A percentile compares a stretch with the other conserved stretches of the same genome.
Conservation (phyloP, 2,329 filamentous ascomycete species). For the Ilyonectria destructans region DNA sequence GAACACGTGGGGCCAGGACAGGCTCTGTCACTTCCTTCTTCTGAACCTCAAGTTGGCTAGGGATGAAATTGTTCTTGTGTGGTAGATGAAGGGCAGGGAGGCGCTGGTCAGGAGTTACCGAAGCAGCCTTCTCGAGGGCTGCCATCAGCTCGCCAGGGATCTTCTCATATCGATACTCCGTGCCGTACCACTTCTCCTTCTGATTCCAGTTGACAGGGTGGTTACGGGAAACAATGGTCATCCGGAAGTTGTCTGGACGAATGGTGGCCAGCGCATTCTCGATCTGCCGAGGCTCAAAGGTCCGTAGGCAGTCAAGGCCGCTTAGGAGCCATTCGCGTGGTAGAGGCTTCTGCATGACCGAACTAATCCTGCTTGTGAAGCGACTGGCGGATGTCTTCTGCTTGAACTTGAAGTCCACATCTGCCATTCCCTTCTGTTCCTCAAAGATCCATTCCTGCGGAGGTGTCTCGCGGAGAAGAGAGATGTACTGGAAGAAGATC, state of each 20-base stretch:
- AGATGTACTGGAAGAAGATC: constrained; percentile 91
- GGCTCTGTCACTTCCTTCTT: constrained; percentile 91
- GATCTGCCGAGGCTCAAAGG: constrained; percentile 86
- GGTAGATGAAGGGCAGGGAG: constrained; percentile 86
- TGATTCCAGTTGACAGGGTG: constrained; percentile 88
- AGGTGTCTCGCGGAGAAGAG: constrained; percentile 84
- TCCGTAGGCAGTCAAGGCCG: constrained; percentile 81
- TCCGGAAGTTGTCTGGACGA: constrained; percentile 89
- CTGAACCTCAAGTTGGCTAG: constrained; percentile 92
- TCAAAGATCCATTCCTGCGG: constrained; percentile 96
- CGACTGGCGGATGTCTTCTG: constrained; percentile 92
- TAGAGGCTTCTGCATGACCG: constrained; percentile 92
- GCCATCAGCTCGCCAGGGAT: constrained; percentile 83
- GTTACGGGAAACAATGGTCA: constrained; percentile 86
- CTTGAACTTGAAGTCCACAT: constrained; percentile 95
- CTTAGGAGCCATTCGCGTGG: constrained; percentile 92
- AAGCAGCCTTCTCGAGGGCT: constrained; percentile 77
- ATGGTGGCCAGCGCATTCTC: constrained; percentile 81
- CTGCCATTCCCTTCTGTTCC: constrained; percentile 90
- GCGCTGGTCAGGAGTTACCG: constrained; percentile 71
- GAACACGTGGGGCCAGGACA: constrained; percentile 81
- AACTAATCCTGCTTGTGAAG: constrained; percentile 88
- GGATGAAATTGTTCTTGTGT: constrained; percentile 96
- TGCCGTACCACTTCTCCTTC: constrained; percentile 98
- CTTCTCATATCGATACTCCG: constrained; percentile 88